Conservation (phyloP, 441 rosid genomes). For the Corymbia calophylla region DNA sequence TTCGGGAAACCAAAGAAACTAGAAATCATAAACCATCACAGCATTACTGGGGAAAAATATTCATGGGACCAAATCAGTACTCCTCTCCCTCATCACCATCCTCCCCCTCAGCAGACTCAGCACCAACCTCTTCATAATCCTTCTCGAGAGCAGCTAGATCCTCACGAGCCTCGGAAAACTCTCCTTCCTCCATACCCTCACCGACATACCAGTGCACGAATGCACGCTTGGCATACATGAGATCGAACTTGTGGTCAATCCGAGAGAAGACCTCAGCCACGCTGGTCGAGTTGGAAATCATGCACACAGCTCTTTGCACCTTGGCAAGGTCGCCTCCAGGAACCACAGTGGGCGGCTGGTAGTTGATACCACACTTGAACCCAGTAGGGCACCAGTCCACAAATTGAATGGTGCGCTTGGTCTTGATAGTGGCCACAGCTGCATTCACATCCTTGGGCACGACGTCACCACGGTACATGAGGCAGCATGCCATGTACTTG, state of each 20-base stretch:
- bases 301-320: slow-evolving; percentile 8
- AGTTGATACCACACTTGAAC: slow-evolving; percentile 7
- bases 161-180: slow-evolving; percentile 11
- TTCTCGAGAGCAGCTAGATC: slow-evolving; percentile 11
- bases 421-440: slow-evolving; percentile 41
- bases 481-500: slow-evolving; percentile 9
- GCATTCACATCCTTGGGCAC: slow-evolving; percentile 26
- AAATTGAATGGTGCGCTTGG: slow-evolving; percentile 32
- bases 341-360: slow-evolving; percentile 9
- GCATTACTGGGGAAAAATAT: background rate
- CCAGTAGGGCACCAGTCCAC: slow-evolving; percentile 13
- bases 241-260: slow-evolving; percentile 7
- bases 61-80: background rate
- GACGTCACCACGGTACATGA: slow-evolving; percentile 1
- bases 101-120: slow-evolving; percentile 8
- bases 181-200: slow-evolving; percentile 16
- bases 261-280: slow-evolving; percentile 8
- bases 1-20: background rate
- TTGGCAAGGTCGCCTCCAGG: slow-evolving; percentile 3
- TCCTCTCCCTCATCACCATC: slow-evolving; percentile 11
- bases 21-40: background rate
- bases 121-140: slow-evolving; percentile 12
- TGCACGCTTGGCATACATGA: slow-evolving; percentile 9
- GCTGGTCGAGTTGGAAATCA: slow-evolving; percentile 8
- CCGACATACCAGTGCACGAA: slow-evolving; percentile 13